Evolutionary conservation across 305 asterid species (phyloP).

Genomic region (Petunia hybrid): DNA sequence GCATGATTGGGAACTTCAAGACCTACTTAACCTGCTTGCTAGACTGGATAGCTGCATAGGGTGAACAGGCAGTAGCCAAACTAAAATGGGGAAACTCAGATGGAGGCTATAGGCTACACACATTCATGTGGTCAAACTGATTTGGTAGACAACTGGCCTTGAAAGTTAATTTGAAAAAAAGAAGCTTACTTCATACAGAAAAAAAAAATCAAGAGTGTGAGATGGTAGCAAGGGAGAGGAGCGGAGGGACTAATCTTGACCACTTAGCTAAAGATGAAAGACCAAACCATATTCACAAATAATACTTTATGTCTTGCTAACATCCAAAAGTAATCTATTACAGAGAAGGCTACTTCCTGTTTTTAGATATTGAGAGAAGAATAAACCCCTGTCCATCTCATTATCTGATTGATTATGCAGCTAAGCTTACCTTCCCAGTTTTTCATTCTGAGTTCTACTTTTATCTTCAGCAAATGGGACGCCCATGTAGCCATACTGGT

Average conservation of each 20-base stretch:
- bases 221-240: background rate
- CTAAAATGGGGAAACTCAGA: too few relatives aligned
- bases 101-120: too few relatives aligned
- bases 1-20: too few relatives aligned
- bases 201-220: conserved; percentile 18
- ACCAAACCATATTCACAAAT: background rate
- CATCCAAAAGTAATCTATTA: conserved; percentile 15
- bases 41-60: too few relatives aligned
- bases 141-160: too few relatives aligned
- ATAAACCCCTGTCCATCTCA: conserved; percentile 16
- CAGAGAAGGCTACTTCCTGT: background rate
- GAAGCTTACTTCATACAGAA: too few relatives aligned
- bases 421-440: conserved; percentile 58
- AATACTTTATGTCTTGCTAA: conserved; percentile 25
- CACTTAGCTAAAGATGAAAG: conserved; percentile 18
- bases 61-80: too few relatives aligned
- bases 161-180: too few relatives aligned
- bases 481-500: conserved; percentile 50
- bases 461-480: conserved; percentile 54
- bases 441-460: conserved; percentile 56
- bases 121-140: too few relatives aligned
- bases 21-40: too few relatives aligned
- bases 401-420: conserved; percentile 14
- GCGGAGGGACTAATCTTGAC: conserved; percentile 3
- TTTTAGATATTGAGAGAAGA: background rate